Conservation (phyloP, 1,284 basidiomycete genomes). For the Irpex sp. region DNA sequence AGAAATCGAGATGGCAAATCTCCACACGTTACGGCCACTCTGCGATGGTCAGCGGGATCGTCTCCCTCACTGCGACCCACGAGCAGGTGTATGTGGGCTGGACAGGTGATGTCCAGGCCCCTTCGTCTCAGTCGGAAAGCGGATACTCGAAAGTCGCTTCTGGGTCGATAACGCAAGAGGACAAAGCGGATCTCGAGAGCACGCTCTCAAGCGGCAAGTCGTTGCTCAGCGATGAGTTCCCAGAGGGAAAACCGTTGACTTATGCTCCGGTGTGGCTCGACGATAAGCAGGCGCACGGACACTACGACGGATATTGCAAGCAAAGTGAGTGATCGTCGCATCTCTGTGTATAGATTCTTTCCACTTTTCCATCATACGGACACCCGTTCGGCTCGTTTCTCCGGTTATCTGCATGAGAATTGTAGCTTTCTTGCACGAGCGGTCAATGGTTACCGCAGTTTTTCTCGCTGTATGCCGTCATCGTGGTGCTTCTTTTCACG, state of each 20-base stretch:
- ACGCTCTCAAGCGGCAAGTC: conserved; percentile 47
- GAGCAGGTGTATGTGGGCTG: conserved; percentile 92
- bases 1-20: conserved; percentile 59
- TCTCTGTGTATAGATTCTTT: not conserved
- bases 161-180: conserved; percentile 49
- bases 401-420: not conserved
- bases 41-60: conserved; percentile 93
- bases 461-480: not conserved
- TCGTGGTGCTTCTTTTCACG: not conserved
- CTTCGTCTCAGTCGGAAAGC: conserved; percentile 7
- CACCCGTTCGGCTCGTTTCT: not conserved
- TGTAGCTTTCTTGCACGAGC: not conserved
- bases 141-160: conserved; percentile 36
- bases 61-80: conserved; percentile 76
- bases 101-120: conserved; percentile 77
- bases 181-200: conserved; percentile 56
- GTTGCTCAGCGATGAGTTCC: conserved; percentile 52
- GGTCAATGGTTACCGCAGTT: not conserved
- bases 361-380: not conserved
- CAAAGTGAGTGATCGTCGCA: conserved; percentile 56
- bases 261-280: conserved; percentile 94
- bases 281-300: conserved; percentile 84
- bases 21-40: conserved; percentile 84
- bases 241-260: conserved; percentile 38
- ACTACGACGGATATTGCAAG: conserved; percentile 98